Evolutionary conservation across 78 protist species (phyloP), one percentile per base, ranked within the genome.

Genomic region (Pigoraptor vietnamica): DNA sequence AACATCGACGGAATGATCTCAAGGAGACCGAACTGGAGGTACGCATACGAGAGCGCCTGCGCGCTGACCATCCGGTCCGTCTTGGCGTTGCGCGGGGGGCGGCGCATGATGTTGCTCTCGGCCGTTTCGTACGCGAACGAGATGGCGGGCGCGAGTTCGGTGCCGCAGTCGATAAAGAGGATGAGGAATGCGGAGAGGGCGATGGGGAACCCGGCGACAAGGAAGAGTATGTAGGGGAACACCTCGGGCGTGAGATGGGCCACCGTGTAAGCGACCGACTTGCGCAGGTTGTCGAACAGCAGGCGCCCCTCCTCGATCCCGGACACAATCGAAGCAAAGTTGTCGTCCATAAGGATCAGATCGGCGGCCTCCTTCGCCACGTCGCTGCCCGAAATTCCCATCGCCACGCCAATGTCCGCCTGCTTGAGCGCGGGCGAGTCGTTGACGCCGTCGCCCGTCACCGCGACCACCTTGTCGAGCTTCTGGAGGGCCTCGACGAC

Each of bases 401-500:
- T 98, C 39, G 98, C 97, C 0, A 97, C 94, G 89, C 99, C 99
- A 90, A 98, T 96, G 90, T 98, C 96, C 1, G 99, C 99, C 88
- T 92, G 48, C 91, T 96, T 95, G 32, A 98, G 94, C n/a, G 99
- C 99, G 19, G 99, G 99, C 29, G 99, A 97, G 93, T 99, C 99
- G 90, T 98, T 98, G 23, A 97, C 98, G 86, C 99, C 99, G 88
- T 97, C 99, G 6, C 99, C 99, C 24, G 99, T 97, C 40, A 99
- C 96, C 33, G 98, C 98, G 9, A 96, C 98, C 40, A 97, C 92
- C 14, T 95, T 94, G n/a, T 95, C 96, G 29, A 81, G 81, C 32
- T 67, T 40, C 94, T 98, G 99, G 86, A 90, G 90, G 56, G 88
- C 89, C 40, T 93, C 91, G 23, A 98, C 99, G n/a, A 99, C 97